Base-by-base conservation (phyloP, 1,284 basidiomycete species). In the Erythrobasidium hasegawianum region DNA sequence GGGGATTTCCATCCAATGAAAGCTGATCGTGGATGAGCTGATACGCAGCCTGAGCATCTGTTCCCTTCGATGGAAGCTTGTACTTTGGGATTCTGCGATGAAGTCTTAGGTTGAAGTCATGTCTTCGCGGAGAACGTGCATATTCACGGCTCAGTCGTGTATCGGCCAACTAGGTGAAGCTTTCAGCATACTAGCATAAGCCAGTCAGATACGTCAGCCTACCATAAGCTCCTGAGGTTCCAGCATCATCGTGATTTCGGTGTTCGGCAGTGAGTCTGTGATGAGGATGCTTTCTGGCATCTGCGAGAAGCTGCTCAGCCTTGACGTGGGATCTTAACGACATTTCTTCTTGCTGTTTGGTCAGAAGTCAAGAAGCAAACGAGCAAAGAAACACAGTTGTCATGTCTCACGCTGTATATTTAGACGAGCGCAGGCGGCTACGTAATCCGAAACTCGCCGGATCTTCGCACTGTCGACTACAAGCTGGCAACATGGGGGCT, bases 11-110 rank as follows among this genome's bases (percentile, higher is more conserved):
- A 76, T 94, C 91, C 38, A 93, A 83, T 62, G 81, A 77, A 56
- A 94, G 81, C 76, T 94, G 89, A 72, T 92, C 88, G 74, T 88
- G 89, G 67, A 96, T 85, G 67, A 95, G 79, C 76, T 89, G 69
- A 71, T 77, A 78, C 10, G 77, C 74, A 18, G 77, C 78, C 18
- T 77, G 74, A 33, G 75, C 76, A 57, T 77, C 73, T 33, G 78
- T 74, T 26, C 80, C 79, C 11, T 75, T 68, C 20, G 75, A 52
- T 1, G 81, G 81, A 5, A 82, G 68, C 54, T 72, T 57, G 76
- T 77, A 78, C 65, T 79, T 78, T 49, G 80, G 79, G n/a, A 64
- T 64, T 9, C n/a, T n/a, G n/a, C n/a, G n/a, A n/a, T n/a, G n/a
- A n/a, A n/a, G n/a, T n/a, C n/a, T n/a, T n/a, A n/a, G n/a, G n/a